Evolutionary conservation across 2,329 filamentous ascomycete species (phyloP), one percentile per base, ranked within the genome.

Genomic region (Aspergillus sp.): DNA sequence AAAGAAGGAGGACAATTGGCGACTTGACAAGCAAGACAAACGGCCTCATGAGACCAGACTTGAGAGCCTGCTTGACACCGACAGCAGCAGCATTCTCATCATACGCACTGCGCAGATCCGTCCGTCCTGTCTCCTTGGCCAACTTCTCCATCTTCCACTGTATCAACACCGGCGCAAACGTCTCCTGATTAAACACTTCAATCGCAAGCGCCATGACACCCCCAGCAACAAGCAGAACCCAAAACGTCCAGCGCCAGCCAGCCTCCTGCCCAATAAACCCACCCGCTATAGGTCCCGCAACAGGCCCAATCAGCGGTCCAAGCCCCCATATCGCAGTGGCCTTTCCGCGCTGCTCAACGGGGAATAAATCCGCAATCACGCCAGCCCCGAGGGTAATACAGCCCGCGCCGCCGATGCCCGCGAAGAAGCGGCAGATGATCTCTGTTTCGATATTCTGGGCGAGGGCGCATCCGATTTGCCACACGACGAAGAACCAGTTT

Each of bases 381-480:
- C 79, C 79, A 5, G 77, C 73, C 5, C 79, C 78, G 8, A 79
- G 70, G 0, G 76, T 77, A 2, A 80, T 33, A 44, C 70, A 70
- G 11, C 65, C 70, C 2, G 63, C 64, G 3, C 72, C 73, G 22
- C 64, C 73, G 49, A 68, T 62, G 12, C 86, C 85, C 5, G 82
- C 82, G 50, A 89, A 83, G 71, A 89, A 86, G 39, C 88, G 82
- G 27, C 88, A 78, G 12, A 88, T 77, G 41, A 90, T 74, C 1
- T 90, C 77, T 0, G 82, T 81, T 33, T 75, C 75, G 57, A 89
- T 84, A 61, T 81, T 85, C 24, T 81, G 75, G 0, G 82, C 76
- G 13, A 82, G 83, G 1, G 84, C 83, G 20, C 80, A 81, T 8
- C 79, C 86, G n/a, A 83, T 84, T 61, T 84, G 86, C 70, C 88